Evolutionary conservation across 1,284 basidiomycete species (phyloP), one percentile per base, ranked within the genome.

Genomic region (Trichosporon sp.): DNA sequence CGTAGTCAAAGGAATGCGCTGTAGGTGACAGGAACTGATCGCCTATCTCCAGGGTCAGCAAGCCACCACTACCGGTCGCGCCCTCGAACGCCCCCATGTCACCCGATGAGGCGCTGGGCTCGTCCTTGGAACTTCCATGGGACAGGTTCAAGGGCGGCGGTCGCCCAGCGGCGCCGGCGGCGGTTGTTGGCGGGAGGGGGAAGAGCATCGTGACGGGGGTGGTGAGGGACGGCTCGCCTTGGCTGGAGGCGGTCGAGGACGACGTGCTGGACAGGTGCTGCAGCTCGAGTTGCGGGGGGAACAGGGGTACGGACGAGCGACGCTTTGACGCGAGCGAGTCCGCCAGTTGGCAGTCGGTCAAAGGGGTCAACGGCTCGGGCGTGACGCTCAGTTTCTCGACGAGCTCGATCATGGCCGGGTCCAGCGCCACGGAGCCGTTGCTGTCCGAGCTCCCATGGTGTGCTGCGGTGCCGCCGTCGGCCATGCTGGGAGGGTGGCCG

Each of bases 191-290:
- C 29, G 56, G 56, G 8, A 60, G 56, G 56, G 56, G 56, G 29
- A 60, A 60, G 5, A 31, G 29, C 56, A 60, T 60, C 29, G 56
- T 60, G 56, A 60, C 56, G 6, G 56, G 56, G 8, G 56, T 60
- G 23, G 56, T 60, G 29, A 60, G 21, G 12, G 44, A 23, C 5
- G 44, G 18, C 27, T 60, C 56, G 27, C 56, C 56, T n/a, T 31
- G 56, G 27, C 56, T 60, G 29, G 56, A 60, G 27, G 27, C 29
- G 56, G 56, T 60, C 56, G 56, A 60, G 29, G 29, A 60, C 13
- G 56, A 60, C 56, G 56, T 60, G 56, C 56, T 60, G 56, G 56
- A 60, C 15, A 60, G 56, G 15, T 60, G 56, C 11, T 60, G 56
- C 15, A 60, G 56, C 18, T 60, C 56, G 27, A 60, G 56, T 31